Evolutionary conservation across 768 basidiomycete genomes (phyloP).

Genomic region (Obba rivulosa): DNA sequence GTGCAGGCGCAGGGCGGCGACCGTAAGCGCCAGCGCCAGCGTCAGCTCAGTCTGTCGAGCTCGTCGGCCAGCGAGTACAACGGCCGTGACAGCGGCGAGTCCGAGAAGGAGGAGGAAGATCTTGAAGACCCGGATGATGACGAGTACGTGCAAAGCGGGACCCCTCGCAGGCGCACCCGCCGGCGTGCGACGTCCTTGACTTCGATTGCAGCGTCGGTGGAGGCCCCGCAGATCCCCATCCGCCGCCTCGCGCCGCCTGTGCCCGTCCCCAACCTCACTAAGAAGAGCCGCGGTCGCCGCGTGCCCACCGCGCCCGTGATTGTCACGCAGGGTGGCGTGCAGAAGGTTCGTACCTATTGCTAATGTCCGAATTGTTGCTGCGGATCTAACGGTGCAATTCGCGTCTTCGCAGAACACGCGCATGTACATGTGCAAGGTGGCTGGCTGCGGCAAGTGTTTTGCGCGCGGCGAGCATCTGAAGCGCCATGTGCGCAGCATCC

Average conservation of each 20-base stretch:
- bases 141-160: slow-evolving; percentile 9
- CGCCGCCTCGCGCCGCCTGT: slow-evolving; percentile 52
- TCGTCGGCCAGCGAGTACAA: slow-evolving; percentile 7
- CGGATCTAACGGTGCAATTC: slow-evolving; percentile 29
- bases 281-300: slow-evolving; percentile 74
- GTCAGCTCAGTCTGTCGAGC: slow-evolving; percentile 12
- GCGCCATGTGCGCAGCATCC: slow-evolving; percentile 82
- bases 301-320: slow-evolving; percentile 50
- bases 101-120: slow-evolving; percentile 5
- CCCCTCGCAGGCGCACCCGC: slow-evolving; percentile 6
- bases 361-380: not conserved
- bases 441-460: slow-evolving; percentile 85
- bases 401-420: slow-evolving; percentile 18
- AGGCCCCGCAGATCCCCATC: slow-evolving; percentile 5
- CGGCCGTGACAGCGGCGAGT: slow-evolving; percentile 8
- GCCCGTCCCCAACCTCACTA: slow-evolving; percentile 73
- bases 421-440: slow-evolving; percentile 67
- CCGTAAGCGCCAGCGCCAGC: slow-evolving; percentile 7
- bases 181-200: slow-evolving; percentile 6
- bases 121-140: slow-evolving; percentile 10
- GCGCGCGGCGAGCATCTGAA: slow-evolving; percentile 87
- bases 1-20: slow-evolving; percentile 8
- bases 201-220: slow-evolving; percentile 5
- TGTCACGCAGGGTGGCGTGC: slow-evolving; percentile 19
- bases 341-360: slow-evolving; percentile 16